These are phyloP conservation scores for Spiromastix sp. DNA, from an alignment of 2,329 filamentous ascomycete species.

Conservation along the genomic window DNA sequence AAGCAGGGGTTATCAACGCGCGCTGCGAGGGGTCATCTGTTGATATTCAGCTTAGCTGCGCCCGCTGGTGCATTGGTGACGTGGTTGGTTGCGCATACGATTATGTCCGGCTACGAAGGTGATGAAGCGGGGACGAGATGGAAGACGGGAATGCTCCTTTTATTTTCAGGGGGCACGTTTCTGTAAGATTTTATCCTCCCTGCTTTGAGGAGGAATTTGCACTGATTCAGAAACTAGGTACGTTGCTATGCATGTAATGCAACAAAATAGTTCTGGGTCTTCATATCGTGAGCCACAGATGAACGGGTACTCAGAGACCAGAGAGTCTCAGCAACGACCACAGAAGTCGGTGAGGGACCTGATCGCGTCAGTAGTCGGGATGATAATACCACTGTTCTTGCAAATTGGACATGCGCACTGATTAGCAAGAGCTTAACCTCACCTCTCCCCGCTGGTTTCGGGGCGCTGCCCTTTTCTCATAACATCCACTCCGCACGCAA, in stretches of 20 bases:
- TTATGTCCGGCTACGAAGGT: constrained; percentile 43
- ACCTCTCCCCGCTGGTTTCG: neutral
- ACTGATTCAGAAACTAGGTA: constrained; percentile 48
- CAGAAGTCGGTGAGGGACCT: constrained; percentile 36
- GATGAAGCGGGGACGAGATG: constrained; percentile 58
- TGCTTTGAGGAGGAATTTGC: constrained; percentile 10
- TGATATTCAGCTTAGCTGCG: constrained; percentile 85
- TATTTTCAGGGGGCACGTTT: constrained; percentile 96
- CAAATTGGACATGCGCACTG: constrained; percentile 39
- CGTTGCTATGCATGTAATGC: constrained; percentile 98
- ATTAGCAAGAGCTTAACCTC: constrained; percentile 8
- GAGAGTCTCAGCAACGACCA: constrained; percentile 22
- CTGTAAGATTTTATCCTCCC: constrained; percentile 49
- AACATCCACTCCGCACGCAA: too few species aligned
- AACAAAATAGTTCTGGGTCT: constrained; percentile 47
- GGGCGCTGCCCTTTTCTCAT: neutral
- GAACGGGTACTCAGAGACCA: constrained; percentile 34
- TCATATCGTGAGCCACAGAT: constrained; percentile 21
- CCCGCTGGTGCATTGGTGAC: constrained; percentile 77
- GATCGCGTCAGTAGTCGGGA: constrained; percentile 36
- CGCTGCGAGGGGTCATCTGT: constrained; percentile 69
- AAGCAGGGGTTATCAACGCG: constrained; percentile 87
- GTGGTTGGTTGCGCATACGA: constrained; percentile 67
- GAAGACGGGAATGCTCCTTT: constrained; percentile 82
- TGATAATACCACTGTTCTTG: constrained; percentile 37